Percentiles rank a stretch among this genome's conserved stretches.
Conservation (phyloP, 805 yeast species). For the Yamadazyma endophytica region DNA sequence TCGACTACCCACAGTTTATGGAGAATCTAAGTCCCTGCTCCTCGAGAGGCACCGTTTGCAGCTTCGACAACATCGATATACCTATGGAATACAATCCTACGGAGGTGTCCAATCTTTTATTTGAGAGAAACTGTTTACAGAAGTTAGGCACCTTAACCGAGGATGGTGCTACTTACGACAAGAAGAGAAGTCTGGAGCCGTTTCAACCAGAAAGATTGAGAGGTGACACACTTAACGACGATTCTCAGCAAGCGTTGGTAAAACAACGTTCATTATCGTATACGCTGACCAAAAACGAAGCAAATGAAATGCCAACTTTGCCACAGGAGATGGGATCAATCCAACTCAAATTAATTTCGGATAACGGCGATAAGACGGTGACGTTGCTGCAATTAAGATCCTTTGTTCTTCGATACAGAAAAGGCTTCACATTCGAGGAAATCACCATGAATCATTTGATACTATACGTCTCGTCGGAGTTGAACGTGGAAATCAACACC, state of each 20-base stretch:
- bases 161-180: slow-evolving; percentile 1
- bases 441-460: slow-evolving; percentile 8
- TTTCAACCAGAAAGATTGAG: too few species aligned
- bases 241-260: too few species aligned
- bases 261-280: too few species aligned
- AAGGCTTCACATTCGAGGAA: background rate
- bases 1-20: slow-evolving; percentile 6
- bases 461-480: slow-evolving; percentile 4
- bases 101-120: slow-evolving; percentile 6
- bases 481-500: background rate
- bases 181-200: too few species aligned
- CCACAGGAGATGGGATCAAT: too few species aligned
- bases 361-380: too few species aligned
- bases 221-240: too few species aligned
- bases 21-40: slow-evolving; percentile 9
- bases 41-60: slow-evolving; percentile 5
- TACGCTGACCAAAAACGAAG: too few species aligned
- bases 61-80: slow-evolving; percentile 1
- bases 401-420: too few species aligned
- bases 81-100: slow-evolving; percentile 8
- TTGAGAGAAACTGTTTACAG: slow-evolving; percentile 7
- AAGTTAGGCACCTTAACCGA: slow-evolving; percentile 12
- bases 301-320: too few species aligned
- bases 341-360: too few species aligned
- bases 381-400: too few species aligned